These are phyloP conservation scores for Rhizodiscina lignyota DNA, from an alignment of 495 filamentous ascomycete genomes.

Conservation along the genomic window DNA sequence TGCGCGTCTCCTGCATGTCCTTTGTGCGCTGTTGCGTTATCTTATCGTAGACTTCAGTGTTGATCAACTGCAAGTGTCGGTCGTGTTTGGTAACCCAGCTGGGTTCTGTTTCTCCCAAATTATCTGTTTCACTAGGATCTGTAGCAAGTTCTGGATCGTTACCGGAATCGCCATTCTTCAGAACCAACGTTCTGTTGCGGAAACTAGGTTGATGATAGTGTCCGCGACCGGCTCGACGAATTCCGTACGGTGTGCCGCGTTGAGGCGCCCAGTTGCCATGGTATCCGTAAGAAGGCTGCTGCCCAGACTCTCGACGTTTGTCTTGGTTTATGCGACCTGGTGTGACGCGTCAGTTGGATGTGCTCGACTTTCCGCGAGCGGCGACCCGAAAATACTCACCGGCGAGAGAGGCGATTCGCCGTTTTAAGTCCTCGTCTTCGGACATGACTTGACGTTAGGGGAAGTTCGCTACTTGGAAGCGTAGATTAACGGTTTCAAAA, in stretches of 20 bases:
- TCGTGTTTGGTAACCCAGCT: conserved; percentile 67
- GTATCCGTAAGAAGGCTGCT: too few species aligned
- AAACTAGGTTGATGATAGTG: too few species aligned
- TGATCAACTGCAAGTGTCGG: conserved; percentile 81
- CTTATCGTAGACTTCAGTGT: conserved; percentile 65
- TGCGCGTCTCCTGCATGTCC: conserved; percentile 56
- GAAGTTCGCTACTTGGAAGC: too few species aligned
- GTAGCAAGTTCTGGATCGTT: neutral
- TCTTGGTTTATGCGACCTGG: conserved; percentile 5
- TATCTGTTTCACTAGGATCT: neutral
- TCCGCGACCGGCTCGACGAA: too few species aligned
- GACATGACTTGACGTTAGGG: too few species aligned
- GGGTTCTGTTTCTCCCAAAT: conserved; percentile 2
- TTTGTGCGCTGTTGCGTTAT: conserved; percentile 50
- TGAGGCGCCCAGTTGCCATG: conserved; percentile 8
- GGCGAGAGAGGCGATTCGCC: too few species aligned
- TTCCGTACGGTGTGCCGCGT: conserved; percentile 14
- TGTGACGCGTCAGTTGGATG: neutral
- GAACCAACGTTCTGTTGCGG: conserved; percentile 6
- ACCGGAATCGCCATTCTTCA: conserved; percentile 1
- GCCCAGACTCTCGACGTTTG: too few species aligned
- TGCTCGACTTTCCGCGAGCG: neutral
- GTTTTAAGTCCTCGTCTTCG: too few species aligned
- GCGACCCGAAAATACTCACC: too few species aligned
- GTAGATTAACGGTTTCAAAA: too few species aligned